Base-by-base conservation (phyloP, 495 filamentous ascomycete genomes). In the Evernia prunastri region DNA sequence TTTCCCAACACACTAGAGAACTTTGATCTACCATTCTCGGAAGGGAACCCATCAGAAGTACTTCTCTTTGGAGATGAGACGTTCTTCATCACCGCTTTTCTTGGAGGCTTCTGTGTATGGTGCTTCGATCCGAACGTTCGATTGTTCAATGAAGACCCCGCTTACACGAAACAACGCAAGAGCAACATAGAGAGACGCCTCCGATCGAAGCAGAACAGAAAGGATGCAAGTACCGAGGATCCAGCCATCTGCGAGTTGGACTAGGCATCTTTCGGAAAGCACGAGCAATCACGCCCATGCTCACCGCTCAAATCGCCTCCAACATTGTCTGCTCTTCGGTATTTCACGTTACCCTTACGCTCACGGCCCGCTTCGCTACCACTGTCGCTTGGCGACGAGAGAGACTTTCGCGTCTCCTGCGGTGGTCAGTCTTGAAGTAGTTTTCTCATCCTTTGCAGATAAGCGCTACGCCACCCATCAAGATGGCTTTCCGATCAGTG, bases 51-150 rank as follows among this genome's bases (percentile, higher is more conserved):
- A n/a, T 20, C 2, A 18, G 17, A 43, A 20, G 3, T 8, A 20
- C 3, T 45, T 13, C n/a, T 45, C 17, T 31, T 63, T 4, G 56
- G 61, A 2, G 53, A 59, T 7, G 63, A 59, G 40, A 47, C 2
- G n/a, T 51, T 59, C 33, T 33, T 58, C 29, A 20, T 61, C 35
- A 4, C 18, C 7, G 5, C n/a, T 3, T 15, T 17, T 17, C 0
- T 8, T 1, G 11, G 0, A 5, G 63, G 33, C 3, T 49, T 45
- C 27, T 18, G 7, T 17, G 63, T 36, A 40, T 58, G 43, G 43
- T 64, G 56, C 33, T 64, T 64, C 42, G 63, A 61, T 27, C 29
- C 9, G n/a, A 61, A 61, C 23, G 35, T 61, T 37, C 59, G 25
- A 37, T 31, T 61, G 33, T 23, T 29, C 7, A 61, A 61, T 18